Evolutionary conservation across 352 stramenopile species (phyloP).

Genomic region (Phytophthora quininea): DNA sequence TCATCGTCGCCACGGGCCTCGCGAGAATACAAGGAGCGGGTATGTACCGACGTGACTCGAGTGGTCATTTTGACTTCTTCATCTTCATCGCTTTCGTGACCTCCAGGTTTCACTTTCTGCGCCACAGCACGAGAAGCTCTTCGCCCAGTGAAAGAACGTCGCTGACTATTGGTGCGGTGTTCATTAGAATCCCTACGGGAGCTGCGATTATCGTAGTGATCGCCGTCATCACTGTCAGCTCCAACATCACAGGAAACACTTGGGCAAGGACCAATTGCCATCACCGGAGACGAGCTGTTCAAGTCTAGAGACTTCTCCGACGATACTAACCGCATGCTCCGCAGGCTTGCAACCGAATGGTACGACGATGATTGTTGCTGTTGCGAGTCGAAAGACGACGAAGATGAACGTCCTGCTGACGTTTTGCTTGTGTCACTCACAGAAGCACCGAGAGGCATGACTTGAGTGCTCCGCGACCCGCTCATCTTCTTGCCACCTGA

Average conservation of each 20-base stretch:
- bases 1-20: constrained; percentile 1
- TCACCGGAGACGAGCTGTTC: constrained; percentile 4
- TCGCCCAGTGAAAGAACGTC: not conserved
- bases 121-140: not conserved
- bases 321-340: constrained; percentile 7
- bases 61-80: constrained; percentile 4
- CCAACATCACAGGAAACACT: constrained; percentile 45
- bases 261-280: constrained; percentile 27
- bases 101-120: constrained; percentile 38
- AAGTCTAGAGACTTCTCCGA: constrained; percentile 17
- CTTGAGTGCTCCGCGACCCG: constrained; percentile 63
- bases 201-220: constrained; percentile 2
- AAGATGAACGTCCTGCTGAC: constrained; percentile 8
- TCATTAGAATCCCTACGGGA: constrained; percentile 8
- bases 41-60: constrained; percentile 8
- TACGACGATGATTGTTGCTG: not conserved
- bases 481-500: constrained; percentile 48
- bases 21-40: not conserved
- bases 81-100: constrained; percentile 13
- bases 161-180: constrained; percentile 4
- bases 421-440: constrained; percentile 16
- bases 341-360: constrained; percentile 6
- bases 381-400: not conserved
- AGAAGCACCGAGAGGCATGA: constrained; percentile 46
- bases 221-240: constrained; percentile 14